These are phyloP conservation scores for Theobroma cacao DNA, from an alignment of 345 rosid genomes.

Conservation along the genomic window DNA sequence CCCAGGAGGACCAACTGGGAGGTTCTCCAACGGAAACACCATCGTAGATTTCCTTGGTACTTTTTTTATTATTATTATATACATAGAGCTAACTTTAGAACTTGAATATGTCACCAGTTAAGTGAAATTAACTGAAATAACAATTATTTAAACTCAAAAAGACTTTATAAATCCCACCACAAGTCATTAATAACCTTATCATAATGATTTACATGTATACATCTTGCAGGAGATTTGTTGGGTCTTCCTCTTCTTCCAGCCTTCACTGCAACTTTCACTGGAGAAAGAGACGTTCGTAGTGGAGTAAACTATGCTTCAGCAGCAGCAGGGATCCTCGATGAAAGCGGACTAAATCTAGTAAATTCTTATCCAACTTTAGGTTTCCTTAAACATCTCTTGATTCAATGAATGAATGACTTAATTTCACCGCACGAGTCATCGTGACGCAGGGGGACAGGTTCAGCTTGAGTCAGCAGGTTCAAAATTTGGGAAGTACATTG, in stretches of 20 bases:
- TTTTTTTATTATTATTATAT: no score
- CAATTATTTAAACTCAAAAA: no score
- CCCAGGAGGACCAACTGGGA: conserved; percentile 63
- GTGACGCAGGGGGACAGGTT: conserved; percentile 63
- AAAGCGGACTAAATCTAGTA: conserved; percentile 58
- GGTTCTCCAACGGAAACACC: conserved; percentile 78
- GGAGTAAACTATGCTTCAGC: conserved; percentile 91
- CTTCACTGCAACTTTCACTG: conserved; percentile 34
- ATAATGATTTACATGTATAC: no score
- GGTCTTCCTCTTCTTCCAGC: conserved; percentile 72
- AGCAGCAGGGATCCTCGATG: conserved; percentile 78
- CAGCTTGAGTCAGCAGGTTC: conserved; percentile 55
- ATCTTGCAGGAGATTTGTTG: conserved; percentile 49
- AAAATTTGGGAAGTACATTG: conserved; percentile 55
- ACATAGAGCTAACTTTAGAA: no score
- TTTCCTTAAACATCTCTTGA: not conserved
- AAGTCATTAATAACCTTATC: no score
- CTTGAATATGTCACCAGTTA: no score
- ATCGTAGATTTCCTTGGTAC: conserved; percentile 71
- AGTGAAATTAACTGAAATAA: no score
- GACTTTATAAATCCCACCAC: no score
- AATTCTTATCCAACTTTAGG: not conserved
- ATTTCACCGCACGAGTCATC: not conserved
- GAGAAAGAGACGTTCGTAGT: conserved; percentile 34
- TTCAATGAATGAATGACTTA: not conserved